Evolutionary conservation across 257 asterid genomes (phyloP), one percentile per base, ranked within the genome.

Genomic region (Lycium ferocissimum): DNA sequence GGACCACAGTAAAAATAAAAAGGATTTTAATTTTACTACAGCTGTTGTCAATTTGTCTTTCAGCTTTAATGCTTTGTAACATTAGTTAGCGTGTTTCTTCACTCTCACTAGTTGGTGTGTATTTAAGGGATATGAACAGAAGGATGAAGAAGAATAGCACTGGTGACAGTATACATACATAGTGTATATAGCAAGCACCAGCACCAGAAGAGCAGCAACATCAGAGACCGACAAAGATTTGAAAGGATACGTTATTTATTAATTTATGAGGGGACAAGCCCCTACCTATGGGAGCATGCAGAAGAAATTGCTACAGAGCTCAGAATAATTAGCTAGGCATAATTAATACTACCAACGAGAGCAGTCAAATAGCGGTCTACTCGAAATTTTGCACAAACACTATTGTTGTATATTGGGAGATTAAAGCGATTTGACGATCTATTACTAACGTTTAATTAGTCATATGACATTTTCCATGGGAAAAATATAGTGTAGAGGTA

Each of bases 1-100:
- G 82, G 82, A 76, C 47, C 82, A 76, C 63, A 3, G 81, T 75
- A 75, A 38, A 20, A 47, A 22, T 76, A 51, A 76, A 22, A 63
- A 76, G 26, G 45, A 3, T 22, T 33, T 76, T 13, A 22, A 76
- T 76, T 26, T 76, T 76, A 53, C 63, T 51, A 76, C 63, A 76
- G 82, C 82, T 51, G 63, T 76, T 51, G n/a, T 76, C 10, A 18
- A 59, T 7, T 59, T 59, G 70, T 62, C 82, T 1, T 76, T 51
- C 49, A 76, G 53, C 82, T 76, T 76, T 49, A 76, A 76, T 76
- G 82, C 26, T 26, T 26, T 75, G 51, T 7, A 51, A 51, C 63
- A 33, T 26, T 76, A 13, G 26, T 51, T 14, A 40, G 45, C 73
- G 40, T 66, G 47, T 33, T 66, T 62, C 12, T 33, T 65, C 17